These are phyloP conservation scores for Scortechinia acanthostroma DNA, from an alignment of 2,329 filamentous ascomycete species.

Conservation along the genomic window DNA sequence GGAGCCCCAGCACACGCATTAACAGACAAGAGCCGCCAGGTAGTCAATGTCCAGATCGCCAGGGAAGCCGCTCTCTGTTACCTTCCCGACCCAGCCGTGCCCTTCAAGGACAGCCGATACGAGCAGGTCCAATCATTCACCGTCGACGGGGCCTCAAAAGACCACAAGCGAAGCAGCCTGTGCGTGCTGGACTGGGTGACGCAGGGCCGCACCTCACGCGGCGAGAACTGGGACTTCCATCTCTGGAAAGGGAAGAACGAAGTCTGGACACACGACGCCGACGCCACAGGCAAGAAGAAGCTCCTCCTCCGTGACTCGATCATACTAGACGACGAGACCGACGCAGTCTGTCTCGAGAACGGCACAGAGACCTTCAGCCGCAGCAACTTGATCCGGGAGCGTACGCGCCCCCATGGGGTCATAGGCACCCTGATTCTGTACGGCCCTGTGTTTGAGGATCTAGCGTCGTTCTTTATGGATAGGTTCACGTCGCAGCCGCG, in stretches of 20 bases:
- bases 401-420: constrained; percentile 37
- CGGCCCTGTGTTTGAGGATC: constrained; percentile 40
- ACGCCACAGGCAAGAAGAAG: constrained; percentile 21
- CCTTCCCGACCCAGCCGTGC: constrained; percentile 60
- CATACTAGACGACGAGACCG: constrained; percentile 37
- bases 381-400: constrained; percentile 26
- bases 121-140: constrained; percentile 53
- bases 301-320: constrained; percentile 56
- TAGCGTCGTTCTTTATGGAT: constrained; percentile 45
- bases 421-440: constrained; percentile 57
- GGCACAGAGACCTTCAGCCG: not conserved
- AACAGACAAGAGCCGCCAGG: constrained; percentile 7
- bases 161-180: constrained; percentile 28
- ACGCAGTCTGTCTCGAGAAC: constrained; percentile 6
- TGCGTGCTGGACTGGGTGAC: constrained; percentile 63
- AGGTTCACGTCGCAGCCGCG: constrained; percentile 50
- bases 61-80: constrained; percentile 13
- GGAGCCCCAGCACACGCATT: not conserved
- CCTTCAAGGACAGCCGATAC: constrained; percentile 53
- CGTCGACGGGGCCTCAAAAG: constrained; percentile 13
- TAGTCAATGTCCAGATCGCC: constrained; percentile 10
- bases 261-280: constrained; percentile 28
- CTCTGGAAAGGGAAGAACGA: constrained; percentile 57
- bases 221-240: constrained; percentile 56
- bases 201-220: constrained; percentile 51